These are phyloP conservation scores for Marasmius sp. DNA, from an alignment of 1,284 basidiomycete genomes.

Conservation along the genomic window DNA sequence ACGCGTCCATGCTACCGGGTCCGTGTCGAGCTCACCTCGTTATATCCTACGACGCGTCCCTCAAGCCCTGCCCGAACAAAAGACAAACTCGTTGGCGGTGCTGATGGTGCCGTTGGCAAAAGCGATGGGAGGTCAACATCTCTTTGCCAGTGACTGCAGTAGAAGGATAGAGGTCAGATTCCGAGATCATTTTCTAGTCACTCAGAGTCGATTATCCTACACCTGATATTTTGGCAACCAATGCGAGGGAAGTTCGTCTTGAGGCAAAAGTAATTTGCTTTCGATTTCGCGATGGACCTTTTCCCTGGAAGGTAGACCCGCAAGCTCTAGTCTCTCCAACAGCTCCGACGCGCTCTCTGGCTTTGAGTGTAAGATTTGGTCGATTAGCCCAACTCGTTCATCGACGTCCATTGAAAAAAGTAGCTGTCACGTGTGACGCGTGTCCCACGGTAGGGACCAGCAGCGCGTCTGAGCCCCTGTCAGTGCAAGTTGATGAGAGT, in stretches of 20 bases:
- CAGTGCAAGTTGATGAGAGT: too few relatives aligned
- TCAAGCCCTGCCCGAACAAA: constrained; percentile 80
- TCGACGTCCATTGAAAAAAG: constrained; percentile 26
- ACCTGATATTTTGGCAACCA: constrained; percentile 77
- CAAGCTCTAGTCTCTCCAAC: constrained; percentile 55
- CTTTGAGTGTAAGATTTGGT: constrained; percentile 46
- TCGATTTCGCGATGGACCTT: constrained; percentile 68
- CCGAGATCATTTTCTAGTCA: background rate
- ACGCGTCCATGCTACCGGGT: background rate
- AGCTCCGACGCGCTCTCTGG: constrained; percentile 40
- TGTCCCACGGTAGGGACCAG: too few relatives aligned
- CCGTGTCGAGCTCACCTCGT: constrained; percentile 16
- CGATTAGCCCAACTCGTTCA: constrained; percentile 36
- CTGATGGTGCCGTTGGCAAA: constrained; percentile 63
- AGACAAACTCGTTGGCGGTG: constrained; percentile 75
- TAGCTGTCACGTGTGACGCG: background rate
- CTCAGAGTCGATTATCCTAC: constrained; percentile 40
- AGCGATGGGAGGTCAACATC: constrained; percentile 60
- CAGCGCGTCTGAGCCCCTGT: too few relatives aligned
- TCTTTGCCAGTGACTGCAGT: constrained; percentile 68
- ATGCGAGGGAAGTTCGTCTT: constrained; percentile 58
- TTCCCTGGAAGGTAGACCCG: constrained; percentile 54
- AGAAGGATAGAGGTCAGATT: constrained; percentile 19
- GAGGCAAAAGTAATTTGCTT: constrained; percentile 65
- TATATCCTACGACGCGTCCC: constrained; percentile 79